Evolutionary conservation across 495 filamentous ascomycete species (phyloP).

Genomic region (Penicillium cataractarum): DNA sequence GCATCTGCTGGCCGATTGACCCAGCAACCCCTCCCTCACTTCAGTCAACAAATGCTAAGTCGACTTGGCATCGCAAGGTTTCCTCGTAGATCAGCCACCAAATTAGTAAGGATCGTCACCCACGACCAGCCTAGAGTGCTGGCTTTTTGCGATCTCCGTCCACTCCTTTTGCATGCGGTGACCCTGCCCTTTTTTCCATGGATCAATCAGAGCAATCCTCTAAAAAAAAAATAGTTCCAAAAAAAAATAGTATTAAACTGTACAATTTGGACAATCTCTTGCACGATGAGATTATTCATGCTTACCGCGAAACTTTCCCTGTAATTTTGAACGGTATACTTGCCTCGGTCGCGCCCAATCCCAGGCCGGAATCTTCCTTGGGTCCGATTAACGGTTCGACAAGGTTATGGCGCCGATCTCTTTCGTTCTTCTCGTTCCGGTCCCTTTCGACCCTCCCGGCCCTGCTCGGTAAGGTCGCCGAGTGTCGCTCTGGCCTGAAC

Average conservation of each 20-base stretch:
- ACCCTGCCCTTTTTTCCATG: conserved; percentile 1
- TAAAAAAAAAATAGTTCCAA: too few relatives aligned
- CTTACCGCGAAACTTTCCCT: conserved; percentile 11
- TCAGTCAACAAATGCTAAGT: conserved; percentile 2
- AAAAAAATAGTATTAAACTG: too few relatives aligned
- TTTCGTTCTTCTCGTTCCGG: conserved; percentile 11
- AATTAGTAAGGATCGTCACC: conserved; percentile 20
- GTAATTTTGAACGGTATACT: background rate
- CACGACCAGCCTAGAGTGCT: conserved; percentile 7
- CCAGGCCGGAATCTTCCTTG: conserved; percentile 11
- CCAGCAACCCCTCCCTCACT: conserved; percentile 17
- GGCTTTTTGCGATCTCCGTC: too few relatives aligned
- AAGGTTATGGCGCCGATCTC: conserved; percentile 16
- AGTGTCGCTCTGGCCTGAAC: background rate
- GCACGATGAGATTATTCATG: background rate
- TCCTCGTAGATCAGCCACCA: conserved; percentile 21
- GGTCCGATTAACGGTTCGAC: conserved; percentile 21
- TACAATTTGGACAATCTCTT: background rate
- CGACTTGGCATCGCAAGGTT: conserved; percentile 28
- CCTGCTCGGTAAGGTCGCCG: conserved; percentile 10
- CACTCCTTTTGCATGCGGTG: conserved; percentile 13
- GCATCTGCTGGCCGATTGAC: conserved; percentile 1
- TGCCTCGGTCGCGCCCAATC: conserved; percentile 5
- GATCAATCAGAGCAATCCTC: background rate
- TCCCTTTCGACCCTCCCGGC: conserved; percentile 4